phyloP scores from a whole-genome alignment of 768 basidiomycete species.

The Termitomyces bulborhizus region DNA sequence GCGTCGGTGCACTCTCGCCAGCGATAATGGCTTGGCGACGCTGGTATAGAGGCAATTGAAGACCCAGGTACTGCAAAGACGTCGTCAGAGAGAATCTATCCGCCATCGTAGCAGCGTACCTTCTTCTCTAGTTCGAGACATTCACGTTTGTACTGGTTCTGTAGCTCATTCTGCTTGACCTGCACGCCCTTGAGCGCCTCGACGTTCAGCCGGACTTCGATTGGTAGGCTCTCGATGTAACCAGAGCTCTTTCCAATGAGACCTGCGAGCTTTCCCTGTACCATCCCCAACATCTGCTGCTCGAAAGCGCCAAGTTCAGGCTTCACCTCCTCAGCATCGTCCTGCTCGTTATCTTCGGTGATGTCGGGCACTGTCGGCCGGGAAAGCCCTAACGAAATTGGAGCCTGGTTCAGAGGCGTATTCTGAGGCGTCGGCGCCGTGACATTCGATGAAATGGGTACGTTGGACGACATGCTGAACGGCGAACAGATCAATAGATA shows the following conservation, averaged over 20 bases:
- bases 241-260: slow-evolving; percentile 91
- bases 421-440: slow-evolving; percentile 95
- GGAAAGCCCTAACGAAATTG: slow-evolving; percentile 72
- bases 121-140: slow-evolving; percentile 95
- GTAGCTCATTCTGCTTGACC: slow-evolving; percentile 83
- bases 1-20: slow-evolving; percentile 65
- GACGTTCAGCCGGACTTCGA: slow-evolving; percentile 74
- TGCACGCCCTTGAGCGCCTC: slow-evolving; percentile 95
- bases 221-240: slow-evolving; percentile 86
- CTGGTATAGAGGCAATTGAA: slow-evolving; percentile 81
- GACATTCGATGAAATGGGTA: slow-evolving; percentile 58
- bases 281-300: slow-evolving; percentile 75
- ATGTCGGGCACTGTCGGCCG: slow-evolving; percentile 88
- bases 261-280: slow-evolving; percentile 79
- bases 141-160: slow-evolving; percentile 92
- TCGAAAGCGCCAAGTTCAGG: slow-evolving; percentile 35
- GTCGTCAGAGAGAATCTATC: background rate
- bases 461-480: slow-evolving; percentile 57
- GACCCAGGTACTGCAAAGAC: slow-evolving; percentile 53
- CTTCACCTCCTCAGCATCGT: slow-evolving; percentile 42
- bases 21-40: slow-evolving; percentile 81
- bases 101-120: slow-evolving; percentile 34
- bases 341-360: slow-evolving; percentile 71
- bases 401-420: slow-evolving; percentile 79
- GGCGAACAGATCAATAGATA: slow-evolving; percentile 12